A percentile compares a stretch with the other conserved stretches of the same genome.
phyloP scores from a whole-genome alignment of 257 asterid species.

The Anisodus tanguticus region DNA sequence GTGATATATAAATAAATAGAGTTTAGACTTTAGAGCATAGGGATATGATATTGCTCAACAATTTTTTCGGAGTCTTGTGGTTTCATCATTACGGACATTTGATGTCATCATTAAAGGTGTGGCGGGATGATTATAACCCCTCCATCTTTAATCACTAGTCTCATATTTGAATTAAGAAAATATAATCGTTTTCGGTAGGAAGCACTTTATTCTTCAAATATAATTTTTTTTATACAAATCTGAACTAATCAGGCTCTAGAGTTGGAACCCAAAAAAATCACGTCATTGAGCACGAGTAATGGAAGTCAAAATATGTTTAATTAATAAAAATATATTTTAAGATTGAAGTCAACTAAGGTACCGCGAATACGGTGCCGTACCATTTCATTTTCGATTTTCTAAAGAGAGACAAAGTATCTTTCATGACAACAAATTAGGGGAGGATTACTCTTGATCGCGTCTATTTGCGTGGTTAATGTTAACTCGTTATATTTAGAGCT shows the following conservation, averaged over 20 bases:
- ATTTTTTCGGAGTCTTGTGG: too few relatives aligned
- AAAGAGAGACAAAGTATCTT: constrained; percentile 8
- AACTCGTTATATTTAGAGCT: too few relatives aligned
- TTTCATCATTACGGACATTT: not conserved
- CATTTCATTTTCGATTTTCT: not conserved
- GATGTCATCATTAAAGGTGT: not conserved
- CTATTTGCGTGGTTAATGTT: not conserved
- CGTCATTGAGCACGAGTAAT: not conserved
- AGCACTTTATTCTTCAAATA: not conserved
- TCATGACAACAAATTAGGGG: not conserved
- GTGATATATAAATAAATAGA: not conserved
- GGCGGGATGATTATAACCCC: not conserved
- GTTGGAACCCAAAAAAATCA: not conserved
- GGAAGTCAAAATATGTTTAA: not conserved
- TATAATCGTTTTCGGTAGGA: not conserved
- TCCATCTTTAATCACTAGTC: not conserved
- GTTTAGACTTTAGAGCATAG: not conserved
- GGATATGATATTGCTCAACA: not conserved
- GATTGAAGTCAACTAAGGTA: not conserved
- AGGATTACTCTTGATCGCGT: too few relatives aligned
- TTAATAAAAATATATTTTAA: not conserved
- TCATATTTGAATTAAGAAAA: not conserved
- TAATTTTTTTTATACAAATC: not conserved
- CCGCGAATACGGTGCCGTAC: not conserved
- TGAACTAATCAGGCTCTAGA: too few relatives aligned